Evolutionary conservation across 345 rosid genomes (phyloP), one percentile per base, ranked within the genome.

Genomic region (Orychophragmus violaceus): DNA sequence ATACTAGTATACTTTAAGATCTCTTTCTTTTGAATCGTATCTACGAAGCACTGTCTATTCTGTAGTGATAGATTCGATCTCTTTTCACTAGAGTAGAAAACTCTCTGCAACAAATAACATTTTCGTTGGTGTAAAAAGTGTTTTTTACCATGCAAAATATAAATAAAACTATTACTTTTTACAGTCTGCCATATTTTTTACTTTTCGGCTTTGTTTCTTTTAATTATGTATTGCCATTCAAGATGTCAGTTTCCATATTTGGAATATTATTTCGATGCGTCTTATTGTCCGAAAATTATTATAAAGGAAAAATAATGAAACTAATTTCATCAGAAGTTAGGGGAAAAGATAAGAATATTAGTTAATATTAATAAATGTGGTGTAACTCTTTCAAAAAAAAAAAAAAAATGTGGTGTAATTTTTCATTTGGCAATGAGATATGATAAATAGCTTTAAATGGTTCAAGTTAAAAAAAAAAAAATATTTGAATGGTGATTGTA

Each of bases 161-260:
- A 29, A 61, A 42, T 3, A 39, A 50, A 50, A 6, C 39, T 33
- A 1, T 74, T 61, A 59, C 60, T 67, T 67, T 74, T 74, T 68
- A 74, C 77, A 24, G 57, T 32, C 72, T 66, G 70, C 59, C 70
- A 71, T 33, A 50, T 52, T 17, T 4, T 57, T 65, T 59, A 23
- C 37, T 59, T 68, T 60, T 54, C 44, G 46, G 69, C 58, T 74
- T 74, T 74, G 74, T 74, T 74, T 53, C 77, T 62, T 61, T 67
- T 6, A 61, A 21, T 61, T 53, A 61, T 68, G 73, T 74, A 67
- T 74, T 35, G 77, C 77, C 74, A 74, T 68, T 74, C 77, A 68
- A 60, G 17, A 36, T 67, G 74, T 68, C 77, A 74, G 77, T 74
- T 74, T 54, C 77, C 69, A 54, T 74, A 35, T 74, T 67, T 74